phyloP scores from a whole-genome alignment of 2,329 filamentous ascomycete species.

The Exophiala oligosperma region DNA sequence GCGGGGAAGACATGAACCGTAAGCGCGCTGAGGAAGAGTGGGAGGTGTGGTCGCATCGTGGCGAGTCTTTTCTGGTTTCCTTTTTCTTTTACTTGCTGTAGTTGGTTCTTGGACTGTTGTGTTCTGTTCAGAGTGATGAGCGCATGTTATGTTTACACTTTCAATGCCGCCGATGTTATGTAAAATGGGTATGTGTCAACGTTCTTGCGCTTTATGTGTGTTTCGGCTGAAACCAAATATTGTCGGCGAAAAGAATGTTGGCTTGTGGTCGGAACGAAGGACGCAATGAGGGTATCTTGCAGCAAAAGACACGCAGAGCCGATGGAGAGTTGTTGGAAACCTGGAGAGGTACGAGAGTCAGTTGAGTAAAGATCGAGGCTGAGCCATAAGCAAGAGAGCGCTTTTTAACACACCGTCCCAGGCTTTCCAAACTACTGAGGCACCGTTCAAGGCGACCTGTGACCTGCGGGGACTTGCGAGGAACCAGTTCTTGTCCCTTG shows the following conservation, averaged over 20 bases:
- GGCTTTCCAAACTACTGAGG: no score
- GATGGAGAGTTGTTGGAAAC: neutral
- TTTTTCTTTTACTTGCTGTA: neutral
- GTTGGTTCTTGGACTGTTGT: neutral
- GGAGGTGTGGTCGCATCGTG: conserved; percentile 7
- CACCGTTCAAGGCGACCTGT: neutral
- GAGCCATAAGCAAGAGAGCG: neutral
- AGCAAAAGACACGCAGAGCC: neutral
- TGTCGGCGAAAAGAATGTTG: neutral
- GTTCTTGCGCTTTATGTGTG: neutral
- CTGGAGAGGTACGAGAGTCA: no score
- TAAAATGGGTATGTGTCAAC: neutral
- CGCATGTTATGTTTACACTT: neutral
- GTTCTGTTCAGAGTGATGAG: no score
- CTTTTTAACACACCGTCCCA: no score
- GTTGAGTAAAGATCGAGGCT: neutral
- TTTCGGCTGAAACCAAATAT: neutral
- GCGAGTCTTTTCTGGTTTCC: neutral
- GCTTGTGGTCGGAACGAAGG: neutral
- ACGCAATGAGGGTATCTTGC: neutral
- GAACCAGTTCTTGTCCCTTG: neutral
- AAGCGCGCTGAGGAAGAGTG: neutral
- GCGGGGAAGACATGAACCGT: conserved; percentile 14
- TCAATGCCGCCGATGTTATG: neutral
- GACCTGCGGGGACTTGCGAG: neutral